Evolutionary conservation across 371 early-diverging fungal genomes (phyloP).

Genomic region (Sporodiniella umbellata): DNA sequence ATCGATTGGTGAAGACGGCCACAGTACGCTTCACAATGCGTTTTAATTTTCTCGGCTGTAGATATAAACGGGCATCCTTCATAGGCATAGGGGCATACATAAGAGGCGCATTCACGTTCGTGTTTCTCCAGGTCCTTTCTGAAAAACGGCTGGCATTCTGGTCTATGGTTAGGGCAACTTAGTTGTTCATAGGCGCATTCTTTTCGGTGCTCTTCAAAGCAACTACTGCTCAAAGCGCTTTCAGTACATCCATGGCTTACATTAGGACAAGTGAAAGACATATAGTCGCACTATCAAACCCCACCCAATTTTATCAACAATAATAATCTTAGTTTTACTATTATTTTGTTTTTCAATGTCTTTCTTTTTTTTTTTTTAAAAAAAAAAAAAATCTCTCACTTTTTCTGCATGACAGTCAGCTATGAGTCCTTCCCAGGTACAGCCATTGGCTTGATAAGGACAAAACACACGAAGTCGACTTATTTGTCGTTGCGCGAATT

Average conservation of each 20-base stretch:
- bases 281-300: conserved; percentile 34
- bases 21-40: conserved; percentile 39
- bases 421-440: conserved; percentile 41
- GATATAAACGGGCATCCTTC: conserved; percentile 44
- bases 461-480: conserved; percentile 40
- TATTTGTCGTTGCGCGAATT: conserved; percentile 46
- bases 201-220: conserved; percentile 24
- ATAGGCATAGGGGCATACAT: conserved; percentile 30
- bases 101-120: conserved; percentile 38
- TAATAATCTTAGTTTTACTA: too few species aligned
- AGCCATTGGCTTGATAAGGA: conserved; percentile 28
- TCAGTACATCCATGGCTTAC: conserved; percentile 35
- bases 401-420: conserved; percentile 34
- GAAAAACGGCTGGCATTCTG: conserved; percentile 36
- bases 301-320: too few species aligned
- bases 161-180: conserved; percentile 38
- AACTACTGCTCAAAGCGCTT: conserved; percentile 8
- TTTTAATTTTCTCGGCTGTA: conserved; percentile 23
- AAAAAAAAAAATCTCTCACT: conserved; percentile 13
- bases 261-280: conserved; percentile 33
- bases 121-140: conserved; percentile 31
- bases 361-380: too few species aligned
- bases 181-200: conserved; percentile 35
- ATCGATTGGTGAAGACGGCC: conserved; percentile 36
- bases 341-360: too few species aligned